These are phyloP conservation scores for Apiosordaria backusii DNA, from an alignment of 495 filamentous ascomycete genomes.

Conservation along the genomic window DNA sequence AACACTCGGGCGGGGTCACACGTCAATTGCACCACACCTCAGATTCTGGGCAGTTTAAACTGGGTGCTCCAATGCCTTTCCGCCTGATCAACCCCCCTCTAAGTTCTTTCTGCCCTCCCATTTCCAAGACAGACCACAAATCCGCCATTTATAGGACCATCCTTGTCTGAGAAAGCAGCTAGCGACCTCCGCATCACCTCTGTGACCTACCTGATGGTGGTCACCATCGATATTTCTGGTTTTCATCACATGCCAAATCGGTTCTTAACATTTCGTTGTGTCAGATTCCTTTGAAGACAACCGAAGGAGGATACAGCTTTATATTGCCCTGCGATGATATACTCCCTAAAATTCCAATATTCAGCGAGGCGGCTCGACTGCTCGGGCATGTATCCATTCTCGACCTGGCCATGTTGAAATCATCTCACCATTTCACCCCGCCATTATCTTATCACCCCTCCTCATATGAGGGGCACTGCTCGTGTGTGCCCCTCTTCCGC, in stretches of 20 bases:
- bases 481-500: conserved; percentile 7
- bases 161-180: neutral
- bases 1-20: neutral
- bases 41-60: neutral
- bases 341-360: neutral
- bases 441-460: conserved; percentile 31
- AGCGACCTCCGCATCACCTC: neutral
- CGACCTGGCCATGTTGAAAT: neutral
- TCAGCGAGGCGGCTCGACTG: neutral
- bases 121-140: conserved; percentile 6
- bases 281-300: neutral
- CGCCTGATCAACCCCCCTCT: neutral
- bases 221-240: too few relatives aligned
- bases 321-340: too few relatives aligned
- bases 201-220: neutral
- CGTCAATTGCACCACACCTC: neutral
- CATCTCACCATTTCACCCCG: conserved; percentile 3
- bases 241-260: neutral
- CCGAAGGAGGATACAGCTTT: neutral
- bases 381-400: conserved; percentile 6
- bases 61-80: neutral
- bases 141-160: neutral
- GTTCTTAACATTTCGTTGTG: neutral
- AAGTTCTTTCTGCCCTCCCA: neutral
- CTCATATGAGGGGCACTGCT: conserved; percentile 21